phyloP scores from a whole-genome alignment of 2,329 filamentous ascomycete genomes.

The Colletotrichum ledebouriae region DNA sequence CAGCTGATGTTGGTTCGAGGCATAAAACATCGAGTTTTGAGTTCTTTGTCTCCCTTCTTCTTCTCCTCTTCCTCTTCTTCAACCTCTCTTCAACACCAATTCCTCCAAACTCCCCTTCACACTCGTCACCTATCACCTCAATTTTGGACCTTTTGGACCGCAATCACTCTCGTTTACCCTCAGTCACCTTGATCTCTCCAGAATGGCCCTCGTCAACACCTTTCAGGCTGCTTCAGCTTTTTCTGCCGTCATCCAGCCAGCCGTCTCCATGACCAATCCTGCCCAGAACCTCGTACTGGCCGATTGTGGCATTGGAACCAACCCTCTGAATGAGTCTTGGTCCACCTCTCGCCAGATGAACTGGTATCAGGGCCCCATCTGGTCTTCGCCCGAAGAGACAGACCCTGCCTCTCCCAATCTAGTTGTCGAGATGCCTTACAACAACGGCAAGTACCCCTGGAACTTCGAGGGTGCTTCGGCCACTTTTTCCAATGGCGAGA shows the following conservation, averaged over 20 bases:
- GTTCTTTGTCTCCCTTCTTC: not conserved
- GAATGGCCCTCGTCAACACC: conserved; percentile 22
- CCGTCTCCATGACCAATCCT: conserved; percentile 45
- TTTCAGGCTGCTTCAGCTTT: conserved; percentile 27
- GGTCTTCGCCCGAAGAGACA: conserved; percentile 51
- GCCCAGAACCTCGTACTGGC: conserved; percentile 56
- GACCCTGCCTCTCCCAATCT: conserved; percentile 55
- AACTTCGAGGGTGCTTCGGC: conserved; percentile 53
- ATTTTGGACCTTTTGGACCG: conserved; percentile 20
- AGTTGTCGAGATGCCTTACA: conserved; percentile 56
- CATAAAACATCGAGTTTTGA: not conserved
- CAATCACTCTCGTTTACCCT: conserved; percentile 8
- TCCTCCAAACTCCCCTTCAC: not conserved
- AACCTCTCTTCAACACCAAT: conserved; percentile 1
- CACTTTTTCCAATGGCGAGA: conserved; percentile 54
- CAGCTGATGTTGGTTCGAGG: not conserved
- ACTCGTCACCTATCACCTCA: conserved; percentile 9
- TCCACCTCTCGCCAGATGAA: conserved; percentile 60
- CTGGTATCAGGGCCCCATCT: conserved; percentile 56
- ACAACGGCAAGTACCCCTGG: conserved; percentile 56
- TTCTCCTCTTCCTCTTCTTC: not conserved
- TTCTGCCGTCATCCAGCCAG: conserved; percentile 26
- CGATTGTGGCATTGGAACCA: conserved; percentile 59
- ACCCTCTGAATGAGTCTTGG: conserved; percentile 55
- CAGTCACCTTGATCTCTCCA: not conserved